These are phyloP conservation scores for Volutella citrinella DNA, from an alignment of 2,329 filamentous ascomycete genomes.

Conservation along the genomic window DNA sequence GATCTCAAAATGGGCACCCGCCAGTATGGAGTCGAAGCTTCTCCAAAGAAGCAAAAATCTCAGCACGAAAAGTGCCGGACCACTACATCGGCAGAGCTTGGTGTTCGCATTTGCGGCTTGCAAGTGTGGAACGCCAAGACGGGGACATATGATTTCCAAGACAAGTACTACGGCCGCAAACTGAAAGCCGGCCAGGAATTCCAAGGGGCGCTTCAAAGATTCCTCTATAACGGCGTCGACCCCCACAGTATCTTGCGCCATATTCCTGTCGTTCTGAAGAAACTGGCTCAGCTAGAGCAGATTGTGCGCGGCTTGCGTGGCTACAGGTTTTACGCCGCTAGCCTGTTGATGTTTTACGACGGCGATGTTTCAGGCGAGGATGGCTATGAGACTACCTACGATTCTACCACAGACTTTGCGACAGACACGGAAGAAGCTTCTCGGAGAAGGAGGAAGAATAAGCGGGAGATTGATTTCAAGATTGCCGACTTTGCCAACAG, in stretches of 20 bases:
- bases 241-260: conserved; percentile 77
- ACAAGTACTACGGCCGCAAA: conserved; percentile 94
- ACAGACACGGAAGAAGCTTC: conserved; percentile 56
- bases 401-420: conserved; percentile 56
- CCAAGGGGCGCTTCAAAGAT: conserved; percentile 80
- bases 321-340: conserved; percentile 94
- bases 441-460: conserved; percentile 46
- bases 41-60: conserved; percentile 86
- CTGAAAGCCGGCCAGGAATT: conserved; percentile 87
- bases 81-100: conserved; percentile 87
- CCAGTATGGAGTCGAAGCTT: conserved; percentile 91
- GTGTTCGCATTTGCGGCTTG: conserved; percentile 90
- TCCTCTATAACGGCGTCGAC: conserved; percentile 86
- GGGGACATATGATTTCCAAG: conserved; percentile 87
- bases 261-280: conserved; percentile 82
- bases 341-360: conserved; percentile 93
- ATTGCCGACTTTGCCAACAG: conserved; percentile 99
- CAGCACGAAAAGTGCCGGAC: conserved; percentile 89
- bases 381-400: conserved; percentile 50
- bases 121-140: conserved; percentile 90
- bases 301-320: conserved; percentile 78
- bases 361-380: conserved; percentile 65
- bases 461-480: conserved; percentile 79
- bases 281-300: conserved; percentile 76
- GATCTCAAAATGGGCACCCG: conserved; percentile 98